Percentiles rank a stretch among this genome's conserved stretches.
These are phyloP conservation scores for Aspergillus luchuensis DNA, from an alignment of 2,329 filamentous ascomycete species.

Conservation along the genomic window DNA sequence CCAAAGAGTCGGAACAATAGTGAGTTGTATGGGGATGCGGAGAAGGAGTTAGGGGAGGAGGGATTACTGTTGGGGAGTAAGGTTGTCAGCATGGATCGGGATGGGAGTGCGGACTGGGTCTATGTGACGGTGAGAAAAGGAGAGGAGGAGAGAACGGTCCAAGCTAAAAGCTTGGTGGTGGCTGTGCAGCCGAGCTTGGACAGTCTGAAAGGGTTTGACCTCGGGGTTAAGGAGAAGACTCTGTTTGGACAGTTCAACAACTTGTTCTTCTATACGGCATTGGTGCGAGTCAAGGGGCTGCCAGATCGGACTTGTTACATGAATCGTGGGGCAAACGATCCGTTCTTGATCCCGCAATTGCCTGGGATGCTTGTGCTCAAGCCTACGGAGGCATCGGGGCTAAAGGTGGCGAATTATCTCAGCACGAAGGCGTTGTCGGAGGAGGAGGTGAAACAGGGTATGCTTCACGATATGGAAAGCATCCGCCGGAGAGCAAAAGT, in stretches of 20 bases:
- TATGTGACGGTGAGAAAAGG: constrained; percentile 30
- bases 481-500: background rate
- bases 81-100: background rate
- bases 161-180: constrained; percentile 41
- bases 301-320: background rate
- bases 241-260: constrained; percentile 35
- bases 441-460: constrained; percentile 3
- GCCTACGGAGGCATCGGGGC: background rate
- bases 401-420: constrained; percentile 9
- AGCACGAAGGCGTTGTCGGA: constrained; percentile 3
- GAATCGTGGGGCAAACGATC: constrained; percentile 6
- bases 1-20: background rate
- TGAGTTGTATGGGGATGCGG: background rate
- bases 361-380: constrained; percentile 15
- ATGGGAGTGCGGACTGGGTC: background rate
- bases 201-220: constrained; percentile 35
- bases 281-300: constrained; percentile 35
- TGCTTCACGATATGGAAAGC: background rate
- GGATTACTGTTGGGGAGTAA: background rate
- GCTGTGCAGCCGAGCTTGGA: constrained; percentile 39
- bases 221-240: constrained; percentile 31
- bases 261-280: constrained; percentile 31
- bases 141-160: constrained; percentile 28
- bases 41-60: background rate
- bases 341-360: constrained; percentile 11